Base-by-base conservation (phyloP, 1,284 basidiomycete genomes). In the Blastosporella zonata region DNA sequence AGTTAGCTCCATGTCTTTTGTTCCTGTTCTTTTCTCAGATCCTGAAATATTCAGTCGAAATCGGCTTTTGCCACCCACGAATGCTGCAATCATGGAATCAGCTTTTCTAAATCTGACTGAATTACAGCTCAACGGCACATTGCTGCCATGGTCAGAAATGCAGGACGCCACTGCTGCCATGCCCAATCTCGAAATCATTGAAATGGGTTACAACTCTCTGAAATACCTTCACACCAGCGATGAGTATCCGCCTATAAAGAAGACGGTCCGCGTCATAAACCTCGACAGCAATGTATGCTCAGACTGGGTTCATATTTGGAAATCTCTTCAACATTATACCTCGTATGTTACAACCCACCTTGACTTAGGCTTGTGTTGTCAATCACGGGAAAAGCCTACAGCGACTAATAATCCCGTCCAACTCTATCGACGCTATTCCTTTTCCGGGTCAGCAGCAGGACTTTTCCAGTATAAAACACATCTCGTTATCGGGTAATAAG, bases 201-300 rank as follows among this genome's bases (percentile, higher is more conserved):
- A 96, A 67, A 65, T 93, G 46, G 93, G 92, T 6, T 81, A 85
- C 66, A 97, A 97, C 62, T 59, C 63, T 18, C 67, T 93, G 35
- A 59, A 62, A 18, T 60, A 58, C 13, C 66, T 85, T 46, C 60
- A 59, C 21, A 37, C 59, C 38, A 31, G 17, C 21, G 50, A 55
- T 47, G 50, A 55, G 27, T 38, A 43, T 47, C 43, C 41, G 22
- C 42, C 57, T 28, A 42, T 50, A 10, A 57, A 70, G 15, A 63
- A 65, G 2, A 57, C 62, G 34, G 58, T 93, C 29, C 65, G 72
- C 43, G 70, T 71, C 21, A 66, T 97, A 50, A 93, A 93, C 62
- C 69, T 97, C 25, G 89, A 91, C 58, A 77, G 74, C 37, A 96
- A 96, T 69, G 51, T 66, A 8, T 72, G 91, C 25, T 59, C 60